phyloP scores from a whole-genome alignment of 345 rosid species.

The Odontarrhena argentea region DNA sequence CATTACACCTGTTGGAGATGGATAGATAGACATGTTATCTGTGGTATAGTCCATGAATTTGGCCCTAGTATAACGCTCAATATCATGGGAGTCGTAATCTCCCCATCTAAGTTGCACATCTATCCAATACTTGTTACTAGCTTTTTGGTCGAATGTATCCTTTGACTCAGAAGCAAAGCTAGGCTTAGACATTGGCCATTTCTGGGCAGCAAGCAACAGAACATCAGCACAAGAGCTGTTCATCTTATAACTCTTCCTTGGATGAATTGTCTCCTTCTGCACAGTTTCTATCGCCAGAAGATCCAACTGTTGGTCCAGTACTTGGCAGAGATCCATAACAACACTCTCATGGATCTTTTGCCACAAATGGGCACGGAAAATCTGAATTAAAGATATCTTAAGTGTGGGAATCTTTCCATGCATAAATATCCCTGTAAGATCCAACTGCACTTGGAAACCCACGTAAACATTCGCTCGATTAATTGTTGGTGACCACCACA shows the following conservation, averaged over 20 bases:
- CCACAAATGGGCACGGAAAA: constrained; percentile 95
- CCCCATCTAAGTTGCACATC: constrained; percentile 97
- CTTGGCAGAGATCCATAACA: constrained; percentile 97
- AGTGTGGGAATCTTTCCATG: constrained; percentile 93
- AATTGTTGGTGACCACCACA: constrained; percentile 97
- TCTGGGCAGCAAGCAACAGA: constrained; percentile 83
- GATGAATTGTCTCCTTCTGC: constrained; percentile 94
- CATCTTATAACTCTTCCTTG: constrained; percentile 96
- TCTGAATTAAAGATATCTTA: constrained; percentile 89
- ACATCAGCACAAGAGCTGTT: constrained; percentile 94
- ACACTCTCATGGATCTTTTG: constrained; percentile 93
- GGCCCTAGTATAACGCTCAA: constrained; percentile 88
- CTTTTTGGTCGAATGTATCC: constrained; percentile 86
- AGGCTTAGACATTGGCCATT: constrained; percentile 95
- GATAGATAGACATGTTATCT: constrained; percentile 93
- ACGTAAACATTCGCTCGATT: constrained; percentile 91
- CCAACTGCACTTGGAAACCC: constrained; percentile 94
- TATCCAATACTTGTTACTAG: constrained; percentile 86
- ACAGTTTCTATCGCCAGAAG: constrained; percentile 88
- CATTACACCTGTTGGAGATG: constrained; percentile 96
- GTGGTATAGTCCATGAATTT: constrained; percentile 96
- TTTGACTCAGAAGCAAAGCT: constrained; percentile 89
- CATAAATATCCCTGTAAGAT: constrained; percentile 92
- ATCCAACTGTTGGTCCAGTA: constrained; percentile 85
- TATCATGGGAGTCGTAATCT: constrained; percentile 90